These are phyloP conservation scores for Botrytis porri DNA, from an alignment of 2,329 filamentous ascomycete species.

Conservation along the genomic window DNA sequence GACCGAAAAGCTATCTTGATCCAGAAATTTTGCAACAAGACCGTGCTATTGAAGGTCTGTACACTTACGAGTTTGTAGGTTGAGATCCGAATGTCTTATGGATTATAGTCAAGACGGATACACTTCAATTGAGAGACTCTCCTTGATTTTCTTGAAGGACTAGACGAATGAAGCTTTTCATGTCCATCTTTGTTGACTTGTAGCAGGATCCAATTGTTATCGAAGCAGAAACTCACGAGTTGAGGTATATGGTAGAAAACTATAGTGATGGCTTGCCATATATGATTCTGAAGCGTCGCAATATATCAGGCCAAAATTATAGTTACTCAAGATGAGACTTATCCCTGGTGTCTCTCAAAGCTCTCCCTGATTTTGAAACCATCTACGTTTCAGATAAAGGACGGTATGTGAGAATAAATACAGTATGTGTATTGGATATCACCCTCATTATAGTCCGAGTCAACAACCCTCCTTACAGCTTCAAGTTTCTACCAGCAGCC, in stretches of 20 bases:
- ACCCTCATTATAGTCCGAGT: background rate
- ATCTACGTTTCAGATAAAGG: background rate
- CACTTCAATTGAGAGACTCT: background rate
- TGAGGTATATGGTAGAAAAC: background rate
- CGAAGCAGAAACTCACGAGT: background rate
- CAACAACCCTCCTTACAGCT: conserved; percentile 25
- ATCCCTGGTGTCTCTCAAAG: background rate
- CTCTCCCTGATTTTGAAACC: background rate
- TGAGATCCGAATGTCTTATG: background rate
- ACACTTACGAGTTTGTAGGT: background rate
- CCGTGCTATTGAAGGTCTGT: background rate
- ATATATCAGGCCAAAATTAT: background rate
- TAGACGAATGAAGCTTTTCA: background rate
- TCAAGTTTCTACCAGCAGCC: conserved; percentile 46
- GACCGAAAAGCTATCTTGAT: background rate
- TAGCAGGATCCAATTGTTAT: background rate
- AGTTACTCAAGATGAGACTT: background rate
- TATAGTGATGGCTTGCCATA: background rate
- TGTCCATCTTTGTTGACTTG: background rate
- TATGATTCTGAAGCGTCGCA: too few relatives aligned
- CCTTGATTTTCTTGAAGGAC: background rate
- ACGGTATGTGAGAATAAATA: background rate
- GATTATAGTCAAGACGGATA: background rate
- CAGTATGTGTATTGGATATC: background rate
- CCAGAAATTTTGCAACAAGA: background rate